phyloP scores from a whole-genome alignment of 768 basidiomycete species.

The Calocera viscosa region DNA sequence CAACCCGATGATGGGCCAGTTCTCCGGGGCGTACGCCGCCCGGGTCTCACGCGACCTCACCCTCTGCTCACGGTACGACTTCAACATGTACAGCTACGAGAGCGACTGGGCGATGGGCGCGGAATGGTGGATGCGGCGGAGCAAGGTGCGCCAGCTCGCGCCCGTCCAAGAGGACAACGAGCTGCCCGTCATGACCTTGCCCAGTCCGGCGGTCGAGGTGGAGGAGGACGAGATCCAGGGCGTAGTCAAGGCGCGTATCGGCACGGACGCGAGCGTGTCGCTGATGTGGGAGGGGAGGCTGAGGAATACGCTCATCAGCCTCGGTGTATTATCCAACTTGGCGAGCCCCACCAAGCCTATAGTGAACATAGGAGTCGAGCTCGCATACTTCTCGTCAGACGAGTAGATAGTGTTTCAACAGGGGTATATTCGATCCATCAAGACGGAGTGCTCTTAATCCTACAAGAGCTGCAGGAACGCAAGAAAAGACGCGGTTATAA shows the following conservation, averaged over 20 bases:
- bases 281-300: conserved; percentile 90
- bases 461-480: background rate
- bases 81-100: conserved; percentile 93
- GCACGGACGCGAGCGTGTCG: conserved; percentile 80
- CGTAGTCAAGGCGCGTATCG: conserved; percentile 79
- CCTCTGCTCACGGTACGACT: conserved; percentile 81
- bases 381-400: conserved; percentile 58
- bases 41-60: conserved; percentile 75
- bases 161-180: background rate
- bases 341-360: conserved; percentile 76
- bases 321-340: conserved; percentile 86
- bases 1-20: conserved; percentile 92
- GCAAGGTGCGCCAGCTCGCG: background rate
- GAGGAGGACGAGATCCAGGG: conserved; percentile 45
- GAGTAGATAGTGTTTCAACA: background rate
- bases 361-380: conserved; percentile 77
- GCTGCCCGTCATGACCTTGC: background rate
- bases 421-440: background rate
- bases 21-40: conserved; percentile 83
- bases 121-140: conserved; percentile 84
- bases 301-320: conserved; percentile 74
- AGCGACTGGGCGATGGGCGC: conserved; percentile 93
- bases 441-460: background rate
- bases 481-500: background rate
- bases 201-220: conserved; percentile 5